These are phyloP conservation scores for Pythium guiyangense DNA, from an alignment of 352 stramenopile genomes.

Conservation along the genomic window DNA sequence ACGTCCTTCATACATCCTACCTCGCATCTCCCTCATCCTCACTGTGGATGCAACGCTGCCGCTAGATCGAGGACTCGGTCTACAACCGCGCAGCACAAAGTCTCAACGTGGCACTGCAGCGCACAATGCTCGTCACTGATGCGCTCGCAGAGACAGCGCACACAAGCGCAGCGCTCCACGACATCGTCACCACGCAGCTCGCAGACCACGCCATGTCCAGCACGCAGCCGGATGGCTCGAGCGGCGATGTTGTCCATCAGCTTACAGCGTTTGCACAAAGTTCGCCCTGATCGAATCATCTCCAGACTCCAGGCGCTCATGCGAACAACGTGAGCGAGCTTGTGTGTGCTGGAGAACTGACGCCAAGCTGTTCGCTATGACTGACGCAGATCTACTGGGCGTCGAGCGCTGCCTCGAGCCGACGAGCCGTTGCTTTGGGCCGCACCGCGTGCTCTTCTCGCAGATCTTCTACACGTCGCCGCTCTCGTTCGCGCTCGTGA, in stretches of 20 bases:
- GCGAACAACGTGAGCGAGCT: background rate
- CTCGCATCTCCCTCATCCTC: background rate
- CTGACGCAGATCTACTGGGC: no score
- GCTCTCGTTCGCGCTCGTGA: slow-evolving; percentile 83
- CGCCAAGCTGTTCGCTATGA: no score
- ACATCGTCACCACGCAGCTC: background rate
- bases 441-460: slow-evolving; percentile 30
- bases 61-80: slow-evolving; percentile 11
- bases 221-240: no score
- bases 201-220: background rate
- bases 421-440: slow-evolving; percentile 33
- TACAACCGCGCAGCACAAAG: slow-evolving; percentile 14
- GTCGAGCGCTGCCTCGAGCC: no score
- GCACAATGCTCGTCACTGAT: slow-evolving; percentile 28
- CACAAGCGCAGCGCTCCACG: background rate
- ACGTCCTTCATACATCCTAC: background rate
- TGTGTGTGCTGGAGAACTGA: no score
- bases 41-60: background rate
- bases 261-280: slow-evolving; percentile 2
- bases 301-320: background rate
- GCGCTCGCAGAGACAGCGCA: background rate
- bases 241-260: no score
- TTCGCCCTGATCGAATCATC: background rate
- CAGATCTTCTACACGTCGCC: slow-evolving; percentile 62
- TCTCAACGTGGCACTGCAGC: slow-evolving; percentile 19